Percentiles rank a stretch among this genome's conserved stretches.
phyloP scores from a whole-genome alignment of 441 rosid species.

The Omphalea diandra region DNA sequence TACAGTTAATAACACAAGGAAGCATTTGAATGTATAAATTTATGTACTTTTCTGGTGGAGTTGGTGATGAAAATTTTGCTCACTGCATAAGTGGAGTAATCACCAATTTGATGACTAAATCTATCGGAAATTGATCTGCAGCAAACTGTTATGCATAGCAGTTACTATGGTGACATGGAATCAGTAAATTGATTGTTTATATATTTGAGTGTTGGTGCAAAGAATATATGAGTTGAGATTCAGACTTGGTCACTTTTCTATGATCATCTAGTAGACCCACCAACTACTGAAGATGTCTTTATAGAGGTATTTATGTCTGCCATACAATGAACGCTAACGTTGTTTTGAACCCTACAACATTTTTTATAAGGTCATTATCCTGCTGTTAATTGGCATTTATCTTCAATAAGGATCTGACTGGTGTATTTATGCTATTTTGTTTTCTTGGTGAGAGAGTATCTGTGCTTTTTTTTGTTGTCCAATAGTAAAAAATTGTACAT shows the following conservation, averaged over 20 bases:
- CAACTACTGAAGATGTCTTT: neutral
- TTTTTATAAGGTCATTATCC: neutral
- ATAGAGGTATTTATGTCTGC: neutral
- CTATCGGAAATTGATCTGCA: neutral
- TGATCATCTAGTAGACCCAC: neutral
- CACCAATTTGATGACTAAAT: neutral
- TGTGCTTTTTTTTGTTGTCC: no score
- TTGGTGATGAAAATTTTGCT: neutral
- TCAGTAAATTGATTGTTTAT: neutral
- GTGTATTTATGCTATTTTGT: no score
- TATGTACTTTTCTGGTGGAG: neutral
- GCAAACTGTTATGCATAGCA: neutral
- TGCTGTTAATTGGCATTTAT: neutral
- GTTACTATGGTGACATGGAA: neutral
- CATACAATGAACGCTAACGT: neutral
- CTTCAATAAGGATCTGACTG: no score
- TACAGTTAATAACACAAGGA: no score
- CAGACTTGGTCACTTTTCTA: neutral
- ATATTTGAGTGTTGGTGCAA: neutral
- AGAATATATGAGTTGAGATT: neutral
- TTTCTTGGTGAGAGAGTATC: no score
- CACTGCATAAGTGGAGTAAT: neutral
- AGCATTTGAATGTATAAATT: no score
- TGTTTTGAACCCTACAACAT: neutral
- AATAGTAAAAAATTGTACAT: no score